A percentile compares a stretch with the other conserved stretches of the same genome.
phyloP scores from a whole-genome alignment of 345 rosid genomes.

The Citrus trifoliata region DNA sequence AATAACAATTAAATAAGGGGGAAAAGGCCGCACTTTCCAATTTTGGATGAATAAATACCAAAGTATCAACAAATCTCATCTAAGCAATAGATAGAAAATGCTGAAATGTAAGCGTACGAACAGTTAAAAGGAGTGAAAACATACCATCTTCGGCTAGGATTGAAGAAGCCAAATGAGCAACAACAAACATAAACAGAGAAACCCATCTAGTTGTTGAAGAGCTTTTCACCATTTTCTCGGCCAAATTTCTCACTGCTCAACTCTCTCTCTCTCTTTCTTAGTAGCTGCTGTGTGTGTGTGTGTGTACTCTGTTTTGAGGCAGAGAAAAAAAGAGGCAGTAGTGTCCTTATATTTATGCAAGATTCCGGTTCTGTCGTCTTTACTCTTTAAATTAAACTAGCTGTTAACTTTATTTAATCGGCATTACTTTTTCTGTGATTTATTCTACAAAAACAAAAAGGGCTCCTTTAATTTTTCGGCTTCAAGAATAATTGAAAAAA shows the following conservation, averaged over 20 bases:
- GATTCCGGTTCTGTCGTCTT: slow-evolving; percentile 34
- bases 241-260: neutral
- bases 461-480: neutral
- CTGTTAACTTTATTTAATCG: neutral
- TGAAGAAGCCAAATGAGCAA: slow-evolving; percentile 34
- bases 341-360: slow-evolving; percentile 43
- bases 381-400: neutral
- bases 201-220: slow-evolving; percentile 36
- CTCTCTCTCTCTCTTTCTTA: slow-evolving; percentile 22
- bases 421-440: neutral
- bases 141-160: slow-evolving; percentile 66
- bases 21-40: neutral
- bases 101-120: neutral
- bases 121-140: slow-evolving; percentile 5
- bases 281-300: neutral
- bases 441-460: neutral
- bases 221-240: slow-evolving; percentile 34
- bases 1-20: too few species aligned
- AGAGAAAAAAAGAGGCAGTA: slow-evolving; percentile 14
- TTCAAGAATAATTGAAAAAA: neutral
- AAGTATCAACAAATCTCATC: neutral
- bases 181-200: slow-evolving; percentile 35
- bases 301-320: slow-evolving; percentile 19
- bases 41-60: neutral
- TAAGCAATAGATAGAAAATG: neutral